These are phyloP conservation scores for Earliella scabrosa DNA, from an alignment of 1,284 basidiomycete species.

Conservation along the genomic window DNA sequence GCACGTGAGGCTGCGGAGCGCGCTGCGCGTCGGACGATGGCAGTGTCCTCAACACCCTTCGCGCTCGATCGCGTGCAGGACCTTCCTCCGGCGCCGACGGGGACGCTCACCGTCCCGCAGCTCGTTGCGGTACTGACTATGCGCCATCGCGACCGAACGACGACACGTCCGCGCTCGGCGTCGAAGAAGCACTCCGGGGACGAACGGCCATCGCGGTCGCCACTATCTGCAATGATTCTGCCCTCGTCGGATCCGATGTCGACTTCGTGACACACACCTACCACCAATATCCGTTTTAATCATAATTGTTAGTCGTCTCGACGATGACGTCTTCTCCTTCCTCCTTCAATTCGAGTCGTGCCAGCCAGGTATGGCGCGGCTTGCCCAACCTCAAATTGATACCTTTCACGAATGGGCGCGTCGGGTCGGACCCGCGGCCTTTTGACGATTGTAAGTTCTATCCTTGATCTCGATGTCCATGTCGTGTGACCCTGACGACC, in stretches of 20 bases:
- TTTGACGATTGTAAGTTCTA: constrained; percentile 21
- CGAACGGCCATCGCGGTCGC: constrained; percentile 14
- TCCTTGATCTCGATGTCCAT: too few relatives aligned
- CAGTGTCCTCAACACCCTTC: constrained; percentile 14
- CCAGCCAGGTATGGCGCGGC: too few relatives aligned
- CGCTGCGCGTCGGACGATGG: constrained; percentile 19
- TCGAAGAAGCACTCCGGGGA: constrained; percentile 9
- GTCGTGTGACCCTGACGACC: background rate
- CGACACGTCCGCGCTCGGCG: constrained; percentile 27
- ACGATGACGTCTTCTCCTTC: background rate
- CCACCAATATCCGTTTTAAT: background rate
- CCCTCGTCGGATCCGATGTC: background rate
- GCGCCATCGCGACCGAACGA: constrained; percentile 36
- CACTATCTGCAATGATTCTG: constrained; percentile 14
- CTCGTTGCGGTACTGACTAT: constrained; percentile 39
- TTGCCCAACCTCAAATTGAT: too few relatives aligned
- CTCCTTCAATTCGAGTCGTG: background rate
- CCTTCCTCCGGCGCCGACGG: constrained; percentile 13
- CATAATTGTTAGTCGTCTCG: constrained; percentile 10
- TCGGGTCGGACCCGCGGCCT: constrained; percentile 6
- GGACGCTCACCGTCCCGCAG: constrained; percentile 35
- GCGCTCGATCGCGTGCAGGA: constrained; percentile 17
- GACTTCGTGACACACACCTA: too few relatives aligned
- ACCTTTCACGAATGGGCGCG: constrained; percentile 15
- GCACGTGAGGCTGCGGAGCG: constrained; percentile 22